Evolutionary conservation across 1,139 yeast genomes (phyloP), one percentile per base, ranked within the genome.

Genomic region (Scheffersomyces titani): DNA sequence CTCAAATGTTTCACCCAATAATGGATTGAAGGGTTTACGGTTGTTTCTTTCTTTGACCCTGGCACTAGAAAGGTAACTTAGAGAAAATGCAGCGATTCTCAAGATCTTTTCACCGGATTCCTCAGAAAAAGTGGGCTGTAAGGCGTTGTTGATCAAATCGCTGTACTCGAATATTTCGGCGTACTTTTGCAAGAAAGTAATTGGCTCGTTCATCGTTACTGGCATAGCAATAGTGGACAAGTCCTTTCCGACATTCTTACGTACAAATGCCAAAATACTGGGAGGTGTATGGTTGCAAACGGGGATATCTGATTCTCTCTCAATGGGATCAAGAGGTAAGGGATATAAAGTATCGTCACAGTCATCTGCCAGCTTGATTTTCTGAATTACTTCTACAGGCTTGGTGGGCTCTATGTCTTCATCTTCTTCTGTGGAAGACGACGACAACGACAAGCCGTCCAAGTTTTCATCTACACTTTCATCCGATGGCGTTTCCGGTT

Each of bases 181-280:
- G 64, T 88, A 84, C 62, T 87, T 84, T 70, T 94, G 97, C 56
- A 94, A 76, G 45, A 90, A 85, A 0, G 96, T 85, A 19, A 93
- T 72, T 0, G 99, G 99, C 70, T 94, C 99, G 74, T 94, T 94
- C 60, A 92, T 84, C 2, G 96, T 88, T 5, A 94, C 97, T 0
- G 99, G 99, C 96, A 93, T 92, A 1, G 97, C 88, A 56, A 92
- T 85, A 0, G 94, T 83, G 0, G 94, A 83, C 61, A 93, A 71
- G 71, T 93, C 98, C 68, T 93, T 93, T 30, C 98, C 98, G 18
- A 93, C 96, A 65, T 92, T 92, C 69, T 93, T 92, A 55, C 97
- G 83, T 57, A 94, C 80, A 65, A 92, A 84, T 0, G 92, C 83
- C 54, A 93, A 76, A 47, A 94, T 74, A 61, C 96, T 89, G 5